Conservation (phyloP, 495 filamentous ascomycete species). For the Trichoderma virens region DNA sequence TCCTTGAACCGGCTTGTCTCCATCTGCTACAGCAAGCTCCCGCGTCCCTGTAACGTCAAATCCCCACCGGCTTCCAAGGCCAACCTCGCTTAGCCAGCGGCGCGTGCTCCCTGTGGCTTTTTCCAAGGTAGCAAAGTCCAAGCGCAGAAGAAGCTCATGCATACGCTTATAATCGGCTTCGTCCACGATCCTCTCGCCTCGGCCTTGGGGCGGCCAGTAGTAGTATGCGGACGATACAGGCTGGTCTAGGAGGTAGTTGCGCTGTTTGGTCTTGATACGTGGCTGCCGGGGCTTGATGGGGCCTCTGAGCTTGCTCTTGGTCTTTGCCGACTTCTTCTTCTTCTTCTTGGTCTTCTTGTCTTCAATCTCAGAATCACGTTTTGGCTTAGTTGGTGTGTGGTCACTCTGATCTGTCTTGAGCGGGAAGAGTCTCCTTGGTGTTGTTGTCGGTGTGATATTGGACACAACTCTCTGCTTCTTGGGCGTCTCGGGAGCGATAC, state of each 20-base stretch:
- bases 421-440: slow-evolving; percentile 19
- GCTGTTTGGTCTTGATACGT: slow-evolving; percentile 46
- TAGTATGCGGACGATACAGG: slow-evolving; percentile 52
- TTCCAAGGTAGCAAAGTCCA: slow-evolving; percentile 70
- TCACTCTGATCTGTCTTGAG: neutral
- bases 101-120: slow-evolving; percentile 61
- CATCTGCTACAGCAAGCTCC: slow-evolving; percentile 13
- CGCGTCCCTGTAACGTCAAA: slow-evolving; percentile 31
- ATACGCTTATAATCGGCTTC: slow-evolving; percentile 68
- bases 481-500: slow-evolving; percentile 13
- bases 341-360: slow-evolving; percentile 17
- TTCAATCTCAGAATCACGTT: neutral
- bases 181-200: slow-evolving; percentile 62
- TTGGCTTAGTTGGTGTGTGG: neutral
- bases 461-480: slow-evolving; percentile 6
- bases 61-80: slow-evolving; percentile 39
- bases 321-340: slow-evolving; percentile 19
- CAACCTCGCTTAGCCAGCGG: slow-evolving; percentile 57
- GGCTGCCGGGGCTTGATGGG: slow-evolving; percentile 47
- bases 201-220: slow-evolving; percentile 57
- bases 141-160: slow-evolving; percentile 70
- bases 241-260: slow-evolving; percentile 26
- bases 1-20: neutral
- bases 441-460: slow-evolving; percentile 13
- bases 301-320: slow-evolving; percentile 41